These are phyloP conservation scores for Aureobasidium sp. DNA, from an alignment of 2,329 filamentous ascomycete species.

Conservation along the genomic window DNA sequence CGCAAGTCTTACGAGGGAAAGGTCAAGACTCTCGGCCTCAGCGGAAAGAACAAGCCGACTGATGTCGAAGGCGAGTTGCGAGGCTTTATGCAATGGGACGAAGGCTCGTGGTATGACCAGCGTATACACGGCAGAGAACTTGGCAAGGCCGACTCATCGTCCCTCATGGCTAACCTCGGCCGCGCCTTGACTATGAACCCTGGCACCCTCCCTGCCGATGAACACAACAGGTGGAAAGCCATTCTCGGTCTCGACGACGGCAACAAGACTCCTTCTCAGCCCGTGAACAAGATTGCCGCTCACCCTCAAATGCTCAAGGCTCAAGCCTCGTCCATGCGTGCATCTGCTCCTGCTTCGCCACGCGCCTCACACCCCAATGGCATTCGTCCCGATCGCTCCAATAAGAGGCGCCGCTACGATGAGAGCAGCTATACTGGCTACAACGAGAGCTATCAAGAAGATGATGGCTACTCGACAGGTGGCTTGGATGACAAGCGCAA, in stretches of 20 bases:
- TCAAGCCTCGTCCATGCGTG: constrained; percentile 16
- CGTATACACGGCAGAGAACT: constrained; percentile 34
- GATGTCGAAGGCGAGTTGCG: constrained; percentile 31
- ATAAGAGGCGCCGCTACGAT: constrained; percentile 68
- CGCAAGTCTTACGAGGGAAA: constrained; percentile 49
- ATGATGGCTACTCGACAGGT: constrained; percentile 63
- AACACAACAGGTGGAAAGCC: constrained; percentile 35
- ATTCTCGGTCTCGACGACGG: constrained; percentile 39
- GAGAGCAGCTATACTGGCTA: constrained; percentile 70
- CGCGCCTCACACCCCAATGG: constrained; percentile 31
- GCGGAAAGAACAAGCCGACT: constrained; percentile 41
- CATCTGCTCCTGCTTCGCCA: constrained; percentile 30
- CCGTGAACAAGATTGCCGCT: constrained; percentile 1
- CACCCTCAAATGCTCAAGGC: constrained; percentile 17
- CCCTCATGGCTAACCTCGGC: constrained; percentile 31
- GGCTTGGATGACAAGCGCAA: constrained; percentile 55
- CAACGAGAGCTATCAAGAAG: constrained; percentile 61
- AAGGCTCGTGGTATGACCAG: constrained; percentile 33
- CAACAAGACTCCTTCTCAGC: constrained; percentile 13
- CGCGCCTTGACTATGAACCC: constrained; percentile 35
- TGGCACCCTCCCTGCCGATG: constrained; percentile 34
- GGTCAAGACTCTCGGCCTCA: constrained; percentile 41
- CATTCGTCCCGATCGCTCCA: constrained; percentile 53
- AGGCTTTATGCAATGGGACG: constrained; percentile 31
- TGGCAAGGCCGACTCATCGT: constrained; percentile 23